Evolutionary conservation across 768 basidiomycete genomes (phyloP).

Genomic region (Kwoniella shandongensis): DNA sequence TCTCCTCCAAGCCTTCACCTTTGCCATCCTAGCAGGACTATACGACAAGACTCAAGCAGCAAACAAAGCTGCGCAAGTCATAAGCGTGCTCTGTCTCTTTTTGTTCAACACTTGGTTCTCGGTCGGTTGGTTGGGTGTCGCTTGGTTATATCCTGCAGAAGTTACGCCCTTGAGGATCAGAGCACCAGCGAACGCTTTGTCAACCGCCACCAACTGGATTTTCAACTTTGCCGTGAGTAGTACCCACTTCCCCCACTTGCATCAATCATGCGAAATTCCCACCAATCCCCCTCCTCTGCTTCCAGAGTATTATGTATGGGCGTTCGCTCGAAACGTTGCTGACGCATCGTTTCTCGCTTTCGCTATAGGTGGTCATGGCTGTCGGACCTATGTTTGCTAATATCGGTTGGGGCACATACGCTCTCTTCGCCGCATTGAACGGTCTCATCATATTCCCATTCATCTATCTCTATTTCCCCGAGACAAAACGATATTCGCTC

Average conservation of each 20-base stretch:
- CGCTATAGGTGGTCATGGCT: conserved; percentile 19
- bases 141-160: conserved; percentile 68
- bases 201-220: conserved; percentile 59
- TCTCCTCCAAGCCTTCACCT: conserved; percentile 55
- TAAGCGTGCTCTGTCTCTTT: conserved; percentile 63
- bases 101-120: conserved; percentile 74
- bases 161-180: conserved; percentile 65
- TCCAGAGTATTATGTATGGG: too few relatives aligned
- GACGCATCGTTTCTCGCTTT: background rate
- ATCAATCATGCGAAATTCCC: too few relatives aligned
- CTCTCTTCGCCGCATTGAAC: conserved; percentile 35
- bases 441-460: conserved; percentile 28
- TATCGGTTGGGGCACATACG: conserved; percentile 35
- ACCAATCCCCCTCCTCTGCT: too few relatives aligned
- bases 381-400: conserved; percentile 26
- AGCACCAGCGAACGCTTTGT: conserved; percentile 66
- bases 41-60: conserved; percentile 56
- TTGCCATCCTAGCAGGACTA: conserved; percentile 64
- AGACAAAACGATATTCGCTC: conserved; percentile 30
- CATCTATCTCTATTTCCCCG: conserved; percentile 30
- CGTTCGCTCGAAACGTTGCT: background rate
- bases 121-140: conserved; percentile 69
- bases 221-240: conserved; percentile 31
- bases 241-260: too few relatives aligned
- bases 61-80: conserved; percentile 58